These are phyloP conservation scores for Backusella morwellensis DNA, from an alignment of 192 early-diverging fungal species.

Conservation along the genomic window DNA sequence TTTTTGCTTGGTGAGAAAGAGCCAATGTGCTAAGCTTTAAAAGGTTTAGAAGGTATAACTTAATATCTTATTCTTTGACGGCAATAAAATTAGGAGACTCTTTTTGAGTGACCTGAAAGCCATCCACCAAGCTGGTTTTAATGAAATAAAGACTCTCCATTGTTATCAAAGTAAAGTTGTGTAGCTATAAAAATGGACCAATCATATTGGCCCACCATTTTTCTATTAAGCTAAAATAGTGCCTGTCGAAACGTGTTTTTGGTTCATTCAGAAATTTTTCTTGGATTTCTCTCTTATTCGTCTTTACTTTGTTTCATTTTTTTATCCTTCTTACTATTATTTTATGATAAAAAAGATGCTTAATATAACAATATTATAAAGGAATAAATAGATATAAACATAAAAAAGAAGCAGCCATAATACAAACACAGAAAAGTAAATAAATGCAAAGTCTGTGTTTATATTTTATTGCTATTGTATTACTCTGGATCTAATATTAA, in stretches of 20 bases:
- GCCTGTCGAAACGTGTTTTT: not conserved
- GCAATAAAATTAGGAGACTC: not conserved
- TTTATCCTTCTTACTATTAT: not conserved
- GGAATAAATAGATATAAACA: not conserved
- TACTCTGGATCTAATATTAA: not conserved
- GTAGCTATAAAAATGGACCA: not conserved
- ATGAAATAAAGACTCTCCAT: not conserved
- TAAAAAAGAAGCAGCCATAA: not conserved
- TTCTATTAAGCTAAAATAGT: not conserved
- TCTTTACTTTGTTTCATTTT: not conserved
- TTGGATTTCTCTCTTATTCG: not conserved
- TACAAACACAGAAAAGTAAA: not conserved
- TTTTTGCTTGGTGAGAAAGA: not conserved
- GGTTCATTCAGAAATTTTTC: conserved; percentile 3
- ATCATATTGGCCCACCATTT: not conserved
- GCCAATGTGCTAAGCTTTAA: not conserved
- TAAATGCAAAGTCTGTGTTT: not conserved
- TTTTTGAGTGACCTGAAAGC: not conserved
- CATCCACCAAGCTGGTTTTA: not conserved
- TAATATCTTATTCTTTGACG: not conserved
- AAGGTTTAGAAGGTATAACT: not conserved
- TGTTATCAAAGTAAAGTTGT: not conserved
- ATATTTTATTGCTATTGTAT: not conserved
- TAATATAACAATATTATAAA: not conserved
- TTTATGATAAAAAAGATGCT: no score